A percentile compares a stretch with the other conserved stretches of the same genome.
These are phyloP conservation scores for Passiflora organensis DNA, from an alignment of 345 rosid species.

Conservation along the genomic window DNA sequence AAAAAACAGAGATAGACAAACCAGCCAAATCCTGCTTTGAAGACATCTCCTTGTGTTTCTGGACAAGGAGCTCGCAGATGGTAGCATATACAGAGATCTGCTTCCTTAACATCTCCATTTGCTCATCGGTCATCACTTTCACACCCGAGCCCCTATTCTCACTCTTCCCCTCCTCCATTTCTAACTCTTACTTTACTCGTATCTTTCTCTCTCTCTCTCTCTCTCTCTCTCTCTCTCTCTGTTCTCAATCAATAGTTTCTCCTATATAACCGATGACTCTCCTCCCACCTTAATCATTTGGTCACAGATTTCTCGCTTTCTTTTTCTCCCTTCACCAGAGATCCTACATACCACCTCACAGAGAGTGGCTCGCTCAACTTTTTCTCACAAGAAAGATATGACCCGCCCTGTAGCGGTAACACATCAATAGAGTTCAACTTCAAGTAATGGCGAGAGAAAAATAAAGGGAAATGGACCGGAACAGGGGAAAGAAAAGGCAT, in stretches of 20 bases:
- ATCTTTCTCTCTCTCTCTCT: not conserved
- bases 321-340: not conserved
- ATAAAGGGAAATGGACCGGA: not conserved
- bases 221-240: not conserved
- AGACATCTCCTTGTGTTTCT: conserved; percentile 46
- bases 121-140: conserved; percentile 75
- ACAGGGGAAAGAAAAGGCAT: not conserved
- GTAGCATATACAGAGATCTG: conserved; percentile 58
- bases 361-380: too few species aligned
- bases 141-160: conserved; percentile 6
- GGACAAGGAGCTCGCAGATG: conserved; percentile 52
- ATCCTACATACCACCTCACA: too few species aligned
- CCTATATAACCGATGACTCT: too few species aligned
- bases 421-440: not conserved
- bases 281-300: too few species aligned
- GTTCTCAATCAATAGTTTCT: too few species aligned
- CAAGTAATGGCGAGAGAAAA: not conserved
- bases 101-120: conserved; percentile 58
- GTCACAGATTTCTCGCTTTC: not conserved
- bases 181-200: too few species aligned
- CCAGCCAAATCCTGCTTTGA: conserved; percentile 40
- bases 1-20: conserved; percentile 3
- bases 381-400: too few species aligned
- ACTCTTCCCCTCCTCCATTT: not conserved
- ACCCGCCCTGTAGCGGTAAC: not conserved